Evolutionary conservation across 306 rosid species (phyloP).

Genomic region (Styphnolobium japonicum): DNA sequence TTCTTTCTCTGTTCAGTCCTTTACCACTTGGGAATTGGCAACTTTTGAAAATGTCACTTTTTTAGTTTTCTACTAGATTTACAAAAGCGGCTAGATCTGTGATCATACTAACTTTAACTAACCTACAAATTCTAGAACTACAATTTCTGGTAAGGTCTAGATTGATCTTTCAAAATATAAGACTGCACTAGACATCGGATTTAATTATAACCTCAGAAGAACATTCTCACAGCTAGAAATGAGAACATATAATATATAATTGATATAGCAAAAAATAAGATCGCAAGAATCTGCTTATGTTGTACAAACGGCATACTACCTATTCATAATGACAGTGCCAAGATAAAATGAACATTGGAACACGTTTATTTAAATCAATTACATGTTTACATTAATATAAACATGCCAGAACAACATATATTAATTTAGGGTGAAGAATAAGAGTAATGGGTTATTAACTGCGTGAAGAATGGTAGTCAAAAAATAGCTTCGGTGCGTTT

Average conservation of each 20-base stretch:
- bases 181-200: neutral
- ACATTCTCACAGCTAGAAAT: slow-evolving; percentile 16
- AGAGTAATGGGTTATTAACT: slow-evolving; percentile 25
- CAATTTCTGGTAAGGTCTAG: slow-evolving; percentile 13
- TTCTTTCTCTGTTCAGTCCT: neutral
- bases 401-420: slow-evolving; percentile 1
- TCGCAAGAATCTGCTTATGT: neutral
- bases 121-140: slow-evolving; percentile 12
- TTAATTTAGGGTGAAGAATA: slow-evolving; percentile 13
- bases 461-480: slow-evolving; percentile 30
- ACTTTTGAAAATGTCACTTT: neutral
- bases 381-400: neutral
- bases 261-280: neutral
- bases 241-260: neutral
- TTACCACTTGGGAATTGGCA: neutral
- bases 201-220: neutral
- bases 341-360: neutral
- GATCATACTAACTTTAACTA: slow-evolving; percentile 2
- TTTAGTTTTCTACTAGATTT: neutral
- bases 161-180: neutral
- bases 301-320: neutral
- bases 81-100: neutral
- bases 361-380: neutral
- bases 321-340: neutral
- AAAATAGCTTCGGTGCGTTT: too few relatives aligned